Evolutionary conservation across 2,329 filamentous ascomycete genomes (phyloP).

Genomic region (Xylaria sp.): DNA sequence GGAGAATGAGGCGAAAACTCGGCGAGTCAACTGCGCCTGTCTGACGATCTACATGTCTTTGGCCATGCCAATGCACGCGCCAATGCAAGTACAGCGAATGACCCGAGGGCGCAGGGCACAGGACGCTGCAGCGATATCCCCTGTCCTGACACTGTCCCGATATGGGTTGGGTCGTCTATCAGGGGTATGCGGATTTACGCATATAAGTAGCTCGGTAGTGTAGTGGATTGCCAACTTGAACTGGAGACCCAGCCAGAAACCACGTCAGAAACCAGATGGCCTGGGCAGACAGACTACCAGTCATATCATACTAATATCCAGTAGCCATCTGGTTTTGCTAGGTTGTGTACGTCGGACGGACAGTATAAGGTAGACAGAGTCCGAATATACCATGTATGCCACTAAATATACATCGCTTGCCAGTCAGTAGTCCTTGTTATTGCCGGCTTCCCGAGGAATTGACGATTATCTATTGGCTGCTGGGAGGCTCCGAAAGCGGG

Average conservation of each 20-base stretch:
- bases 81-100: slow-evolving; percentile 27
- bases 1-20: slow-evolving; percentile 23
- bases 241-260: neutral
- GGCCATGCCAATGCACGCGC: neutral
- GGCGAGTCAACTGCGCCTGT: slow-evolving; percentile 26
- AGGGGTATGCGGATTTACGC: slow-evolving; percentile 1
- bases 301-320: neutral
- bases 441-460: slow-evolving; percentile 27
- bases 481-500: slow-evolving; percentile 52
- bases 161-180: slow-evolving; percentile 18
- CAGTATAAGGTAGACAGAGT: neutral
- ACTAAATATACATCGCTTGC: neutral
- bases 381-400: too few relatives aligned
- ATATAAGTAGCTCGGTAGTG: too few relatives aligned
- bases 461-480: slow-evolving; percentile 40
- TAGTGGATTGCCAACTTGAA: neutral
- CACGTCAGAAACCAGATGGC: neutral
- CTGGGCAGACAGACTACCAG: neutral
- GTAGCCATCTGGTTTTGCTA: neutral
- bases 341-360: neutral
- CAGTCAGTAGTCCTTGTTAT: neutral
- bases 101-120: slow-evolving; percentile 12
- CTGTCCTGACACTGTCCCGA: slow-evolving; percentile 16
- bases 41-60: slow-evolving; percentile 25
- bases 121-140: slow-evolving; percentile 19